Evolutionary conservation across 2,329 filamentous ascomycete species (phyloP).

Genomic region (Nothophaeocryptopus gaeumannii): DNA sequence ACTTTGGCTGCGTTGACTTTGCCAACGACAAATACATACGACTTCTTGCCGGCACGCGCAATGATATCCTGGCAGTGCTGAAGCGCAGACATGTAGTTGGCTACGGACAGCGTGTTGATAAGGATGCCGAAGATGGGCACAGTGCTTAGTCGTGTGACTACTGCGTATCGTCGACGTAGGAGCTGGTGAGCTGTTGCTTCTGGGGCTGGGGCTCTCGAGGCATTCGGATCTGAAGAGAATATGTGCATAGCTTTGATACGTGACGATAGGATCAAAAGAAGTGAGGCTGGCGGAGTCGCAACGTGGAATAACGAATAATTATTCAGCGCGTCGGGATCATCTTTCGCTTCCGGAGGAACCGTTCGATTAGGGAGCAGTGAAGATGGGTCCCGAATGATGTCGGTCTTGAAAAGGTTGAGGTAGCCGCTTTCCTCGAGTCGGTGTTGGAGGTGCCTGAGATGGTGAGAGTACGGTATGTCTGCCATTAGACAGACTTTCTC

Average conservation of each 20-base stretch:
- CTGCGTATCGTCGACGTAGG: constrained; percentile 82
- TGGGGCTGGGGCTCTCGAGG: constrained; percentile 21
- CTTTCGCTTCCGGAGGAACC: constrained; percentile 53
- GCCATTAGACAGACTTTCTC: constrained; percentile 77
- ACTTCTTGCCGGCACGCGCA: constrained; percentile 80
- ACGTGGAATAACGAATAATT: constrained; percentile 81
- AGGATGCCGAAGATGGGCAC: constrained; percentile 87
- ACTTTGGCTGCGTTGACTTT: constrained; percentile 95
- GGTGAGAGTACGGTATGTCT: constrained; percentile 80
- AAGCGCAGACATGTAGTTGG: constrained; percentile 82
- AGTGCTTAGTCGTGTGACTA: constrained; percentile 75
- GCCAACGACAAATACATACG: constrained; percentile 92
- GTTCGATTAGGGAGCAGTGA: constrained; percentile 82
- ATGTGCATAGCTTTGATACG: constrained; percentile 77
- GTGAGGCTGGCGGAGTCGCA: constrained; percentile 71
- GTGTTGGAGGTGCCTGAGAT: constrained; percentile 60
- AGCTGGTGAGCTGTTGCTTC: constrained; percentile 53
- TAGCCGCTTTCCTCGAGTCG: constrained; percentile 65
- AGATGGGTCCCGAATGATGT: constrained; percentile 72
- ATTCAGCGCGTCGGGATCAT: constrained; percentile 52
- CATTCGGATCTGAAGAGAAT: constrained; percentile 42
- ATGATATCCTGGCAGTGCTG: constrained; percentile 71
- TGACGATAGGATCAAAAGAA: constrained; percentile 82
- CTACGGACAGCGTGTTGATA: constrained; percentile 90
- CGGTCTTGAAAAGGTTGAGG: constrained; percentile 63